Conservation (phyloP, 148 eudicot genomes). For the Bassia scoparia region DNA sequence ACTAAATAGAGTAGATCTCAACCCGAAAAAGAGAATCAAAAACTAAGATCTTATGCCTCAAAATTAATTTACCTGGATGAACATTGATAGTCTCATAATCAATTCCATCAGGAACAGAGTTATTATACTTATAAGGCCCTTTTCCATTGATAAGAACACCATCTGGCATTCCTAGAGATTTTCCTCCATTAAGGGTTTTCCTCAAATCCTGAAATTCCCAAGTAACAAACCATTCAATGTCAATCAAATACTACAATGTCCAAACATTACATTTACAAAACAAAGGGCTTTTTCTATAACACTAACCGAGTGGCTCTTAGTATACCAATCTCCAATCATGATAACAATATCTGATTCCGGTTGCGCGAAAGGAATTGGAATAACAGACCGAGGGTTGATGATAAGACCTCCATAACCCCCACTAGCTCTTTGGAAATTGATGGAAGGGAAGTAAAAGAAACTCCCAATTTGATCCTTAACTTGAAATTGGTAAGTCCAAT, state of each 20-base stretch:
- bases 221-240: neutral
- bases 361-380: constrained; percentile 75
- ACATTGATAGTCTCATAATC: constrained; percentile 79
- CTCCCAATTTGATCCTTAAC: constrained; percentile 98
- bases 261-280: neutral
- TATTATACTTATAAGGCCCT: constrained; percentile 87
- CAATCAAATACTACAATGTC: neutral
- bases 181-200: constrained; percentile 65
- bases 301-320: constrained; percentile 77
- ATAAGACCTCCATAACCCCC: constrained; percentile 83
- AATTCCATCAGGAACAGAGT: constrained; percentile 85
- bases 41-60: neutral
- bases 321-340: constrained; percentile 92
- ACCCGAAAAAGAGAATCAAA: neutral
- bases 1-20: neutral
- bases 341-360: constrained; percentile 70
- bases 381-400: constrained; percentile 52
- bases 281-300: neutral
- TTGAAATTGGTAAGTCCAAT: constrained; percentile 93
- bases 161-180: constrained; percentile 90
- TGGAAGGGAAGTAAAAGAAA: constrained; percentile 89
- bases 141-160: constrained; percentile 96
- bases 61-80: constrained; percentile 56
- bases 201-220: constrained; percentile 60
- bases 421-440: constrained; percentile 79